phyloP scores from a whole-genome alignment of 2,329 filamentous ascomycete genomes.

The Harringtonia aguacate region DNA sequence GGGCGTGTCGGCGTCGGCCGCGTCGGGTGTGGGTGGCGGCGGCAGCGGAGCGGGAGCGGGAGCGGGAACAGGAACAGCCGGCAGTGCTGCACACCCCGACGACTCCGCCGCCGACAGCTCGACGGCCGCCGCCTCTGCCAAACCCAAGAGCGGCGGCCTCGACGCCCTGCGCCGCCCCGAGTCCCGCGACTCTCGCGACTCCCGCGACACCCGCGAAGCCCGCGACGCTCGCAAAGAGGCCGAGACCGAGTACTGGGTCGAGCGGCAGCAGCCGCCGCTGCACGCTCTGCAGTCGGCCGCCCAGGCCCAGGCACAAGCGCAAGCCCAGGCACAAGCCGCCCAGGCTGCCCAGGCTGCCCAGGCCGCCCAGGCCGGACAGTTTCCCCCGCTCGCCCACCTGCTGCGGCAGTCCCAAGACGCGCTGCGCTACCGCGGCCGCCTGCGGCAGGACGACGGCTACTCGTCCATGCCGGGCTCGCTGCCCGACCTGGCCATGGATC shows the following conservation, averaged over 20 bases:
- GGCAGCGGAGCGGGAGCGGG: not conserved
- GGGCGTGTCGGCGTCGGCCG: no score
- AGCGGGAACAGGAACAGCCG: not conserved
- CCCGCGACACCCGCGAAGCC: slow-evolving; percentile 15
- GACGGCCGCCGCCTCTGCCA: not conserved
- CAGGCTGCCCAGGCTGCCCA: no score
- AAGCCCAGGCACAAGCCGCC: not conserved
- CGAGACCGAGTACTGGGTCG: slow-evolving; percentile 14
- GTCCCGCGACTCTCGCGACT: slow-evolving; percentile 22
- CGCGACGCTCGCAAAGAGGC: slow-evolving; percentile 20
- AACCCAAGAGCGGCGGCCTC: not conserved
- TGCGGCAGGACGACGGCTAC: slow-evolving; percentile 24
- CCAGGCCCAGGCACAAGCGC: not conserved
- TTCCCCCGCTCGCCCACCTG: slow-evolving; percentile 2
- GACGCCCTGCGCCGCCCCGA: slow-evolving; percentile 9
- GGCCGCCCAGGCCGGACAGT: no score
- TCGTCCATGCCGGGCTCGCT: slow-evolving; percentile 35
- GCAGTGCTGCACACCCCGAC: no score
- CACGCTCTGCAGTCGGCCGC: slow-evolving; percentile 6
- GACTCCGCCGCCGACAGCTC: not conserved
- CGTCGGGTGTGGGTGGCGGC: not conserved
- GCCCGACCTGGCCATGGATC: slow-evolving; percentile 25
- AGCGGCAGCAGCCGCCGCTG: slow-evolving; percentile 12
- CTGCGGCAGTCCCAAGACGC: slow-evolving; percentile 15
- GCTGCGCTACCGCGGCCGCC: slow-evolving; percentile 27